Conservation (phyloP, 2,329 filamentous ascomycete species). For the Cercospora zeina region DNA sequence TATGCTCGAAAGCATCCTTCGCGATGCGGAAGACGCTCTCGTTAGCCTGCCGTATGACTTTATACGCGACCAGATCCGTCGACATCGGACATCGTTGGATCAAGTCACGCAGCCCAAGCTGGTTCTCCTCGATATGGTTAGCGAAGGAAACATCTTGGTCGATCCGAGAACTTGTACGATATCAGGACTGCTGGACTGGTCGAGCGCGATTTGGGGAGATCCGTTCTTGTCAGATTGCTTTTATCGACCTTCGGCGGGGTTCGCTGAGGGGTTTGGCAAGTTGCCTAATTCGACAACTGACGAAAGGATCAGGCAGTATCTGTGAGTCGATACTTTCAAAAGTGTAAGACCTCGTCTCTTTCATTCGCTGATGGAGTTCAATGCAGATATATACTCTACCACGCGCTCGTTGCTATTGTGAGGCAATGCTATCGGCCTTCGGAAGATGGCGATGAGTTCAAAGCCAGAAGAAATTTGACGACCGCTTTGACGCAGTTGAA, state of each 20-base stretch:
- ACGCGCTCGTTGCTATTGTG: slow-evolving; percentile 47
- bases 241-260: slow-evolving; percentile 43
- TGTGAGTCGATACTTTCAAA: slow-evolving; percentile 41
- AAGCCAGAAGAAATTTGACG: slow-evolving; percentile 45
- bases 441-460: slow-evolving; percentile 45
- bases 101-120: slow-evolving; percentile 54
- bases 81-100: slow-evolving; percentile 50
- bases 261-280: slow-evolving; percentile 48
- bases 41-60: slow-evolving; percentile 58
- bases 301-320: slow-evolving; percentile 43
- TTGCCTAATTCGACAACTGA: slow-evolving; percentile 38
- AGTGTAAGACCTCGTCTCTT: background rate
- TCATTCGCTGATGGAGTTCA: background rate
- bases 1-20: slow-evolving; percentile 55
- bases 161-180: slow-evolving; percentile 48
- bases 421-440: slow-evolving; percentile 49
- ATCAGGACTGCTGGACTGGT: slow-evolving; percentile 55
- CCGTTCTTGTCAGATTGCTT: slow-evolving; percentile 56
- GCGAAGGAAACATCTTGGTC: slow-evolving; percentile 54
- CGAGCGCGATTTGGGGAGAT: slow-evolving; percentile 59
- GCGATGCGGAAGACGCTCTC: slow-evolving; percentile 60
- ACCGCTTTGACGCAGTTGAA: slow-evolving; percentile 26
- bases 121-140: slow-evolving; percentile 53
- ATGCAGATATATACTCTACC: slow-evolving; percentile 49
- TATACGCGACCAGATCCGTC: slow-evolving; percentile 53